Percentiles rank a stretch among this genome's conserved stretches.
These are phyloP conservation scores for Calonectria fujianensis DNA, from an alignment of 2,329 filamentous ascomycete genomes.

Conservation along the genomic window DNA sequence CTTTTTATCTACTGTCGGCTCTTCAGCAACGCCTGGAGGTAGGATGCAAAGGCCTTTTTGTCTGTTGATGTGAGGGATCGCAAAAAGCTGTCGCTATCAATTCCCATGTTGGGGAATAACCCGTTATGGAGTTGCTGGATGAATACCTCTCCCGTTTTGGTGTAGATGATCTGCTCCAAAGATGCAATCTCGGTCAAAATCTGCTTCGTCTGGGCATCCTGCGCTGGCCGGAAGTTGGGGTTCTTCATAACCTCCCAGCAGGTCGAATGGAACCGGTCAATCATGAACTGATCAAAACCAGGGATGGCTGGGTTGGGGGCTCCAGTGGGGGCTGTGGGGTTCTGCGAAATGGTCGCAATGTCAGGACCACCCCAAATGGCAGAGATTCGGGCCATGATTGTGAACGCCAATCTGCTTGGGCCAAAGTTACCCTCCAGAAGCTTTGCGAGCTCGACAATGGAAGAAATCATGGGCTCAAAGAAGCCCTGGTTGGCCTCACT, in stretches of 20 bases:
- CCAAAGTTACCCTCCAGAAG: conserved; percentile 80
- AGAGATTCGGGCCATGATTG: conserved; percentile 88
- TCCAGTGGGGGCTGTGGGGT: conserved; percentile 69
- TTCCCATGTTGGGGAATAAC: conserved; percentile 79
- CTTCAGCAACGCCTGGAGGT: conserved; percentile 76
- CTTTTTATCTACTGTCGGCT: conserved; percentile 58
- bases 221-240: conserved; percentile 84
- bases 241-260: conserved; percentile 93
- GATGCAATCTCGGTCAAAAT: conserved; percentile 91
- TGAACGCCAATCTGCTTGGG: conserved; percentile 84
- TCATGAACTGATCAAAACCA: conserved; percentile 94
- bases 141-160: conserved; percentile 90
- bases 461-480: conserved; percentile 91
- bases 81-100: conserved; percentile 77
- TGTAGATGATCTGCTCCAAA: conserved; percentile 91
- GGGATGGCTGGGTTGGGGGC: conserved; percentile 79
- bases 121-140: conserved; percentile 79
- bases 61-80: conserved; percentile 75
- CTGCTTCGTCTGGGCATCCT: conserved; percentile 90
- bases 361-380: conserved; percentile 93
- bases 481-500: conserved; percentile 92
- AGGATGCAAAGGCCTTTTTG: conserved; percentile 78
- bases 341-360: conserved; percentile 74
- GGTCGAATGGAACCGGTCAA: conserved; percentile 89
- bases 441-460: conserved; percentile 88